These are phyloP conservation scores for Striga hermonthica DNA, from an alignment of 305 asterid species.

Conservation along the genomic window DNA sequence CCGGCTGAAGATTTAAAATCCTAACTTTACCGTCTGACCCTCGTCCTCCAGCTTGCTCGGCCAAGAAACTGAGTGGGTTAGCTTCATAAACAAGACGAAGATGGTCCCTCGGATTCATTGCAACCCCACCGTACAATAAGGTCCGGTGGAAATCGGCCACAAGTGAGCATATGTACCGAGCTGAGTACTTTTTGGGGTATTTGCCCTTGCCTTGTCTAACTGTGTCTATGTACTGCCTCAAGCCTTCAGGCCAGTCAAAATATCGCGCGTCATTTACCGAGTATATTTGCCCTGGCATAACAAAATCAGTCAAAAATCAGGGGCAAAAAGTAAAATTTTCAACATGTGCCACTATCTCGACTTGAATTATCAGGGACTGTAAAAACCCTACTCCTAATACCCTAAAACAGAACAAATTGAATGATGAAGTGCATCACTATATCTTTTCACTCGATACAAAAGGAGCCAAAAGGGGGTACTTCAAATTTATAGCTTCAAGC, in stretches of 20 bases:
- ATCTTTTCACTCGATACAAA: no score
- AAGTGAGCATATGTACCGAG: constrained; percentile 85
- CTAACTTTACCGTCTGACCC: constrained; percentile 77
- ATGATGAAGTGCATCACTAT: no score
- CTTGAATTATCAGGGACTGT: no score
- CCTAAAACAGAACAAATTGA: no score
- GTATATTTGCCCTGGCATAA: constrained; percentile 70
- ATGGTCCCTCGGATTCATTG: constrained; percentile 93
- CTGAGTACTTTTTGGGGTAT: constrained; percentile 80
- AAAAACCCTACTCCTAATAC: no score
- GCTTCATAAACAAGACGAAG: constrained; percentile 96
- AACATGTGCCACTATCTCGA: no score
- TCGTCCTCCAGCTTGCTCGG: constrained; percentile 82
- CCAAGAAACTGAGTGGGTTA: constrained; percentile 78
- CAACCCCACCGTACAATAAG: constrained; percentile 73
- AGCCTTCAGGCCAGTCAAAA: constrained; percentile 94
- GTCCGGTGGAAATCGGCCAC: constrained; percentile 95
- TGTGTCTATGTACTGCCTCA: constrained; percentile 67
- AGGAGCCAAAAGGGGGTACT: no score
- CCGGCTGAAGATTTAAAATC: constrained; percentile 81
- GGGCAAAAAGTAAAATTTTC: no score
- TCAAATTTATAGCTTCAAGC: no score
- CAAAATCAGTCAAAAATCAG: neutral
- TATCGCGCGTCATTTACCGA: constrained; percentile 91
- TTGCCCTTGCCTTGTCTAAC: constrained; percentile 85